These are phyloP conservation scores for Fusarium burgessii DNA, from an alignment of 2,329 filamentous ascomycete species.

Conservation along the genomic window DNA sequence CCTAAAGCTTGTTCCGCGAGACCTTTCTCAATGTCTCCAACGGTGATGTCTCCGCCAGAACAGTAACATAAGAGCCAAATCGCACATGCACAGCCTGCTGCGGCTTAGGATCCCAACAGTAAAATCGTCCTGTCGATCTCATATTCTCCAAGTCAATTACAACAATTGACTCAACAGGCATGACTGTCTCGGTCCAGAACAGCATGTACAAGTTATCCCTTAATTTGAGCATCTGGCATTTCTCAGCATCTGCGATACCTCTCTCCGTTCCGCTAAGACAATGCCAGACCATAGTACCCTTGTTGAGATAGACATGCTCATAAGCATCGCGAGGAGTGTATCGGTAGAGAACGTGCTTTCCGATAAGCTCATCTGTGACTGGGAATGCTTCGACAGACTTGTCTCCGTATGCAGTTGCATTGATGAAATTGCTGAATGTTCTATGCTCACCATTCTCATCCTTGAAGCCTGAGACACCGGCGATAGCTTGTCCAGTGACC, in stretches of 20 bases:
- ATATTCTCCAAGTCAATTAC: slow-evolving; percentile 29
- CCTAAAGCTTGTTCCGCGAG: neutral
- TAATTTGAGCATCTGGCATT: slow-evolving; percentile 29
- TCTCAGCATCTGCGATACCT: slow-evolving; percentile 27
- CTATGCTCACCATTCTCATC: slow-evolving; percentile 2
- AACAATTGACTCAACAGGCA: slow-evolving; percentile 30
- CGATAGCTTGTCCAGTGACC: neutral
- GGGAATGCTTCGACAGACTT: neutral
- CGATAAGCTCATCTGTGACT: slow-evolving; percentile 22
- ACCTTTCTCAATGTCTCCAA: neutral
- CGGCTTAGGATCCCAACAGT: slow-evolving; percentile 33
- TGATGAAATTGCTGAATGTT: slow-evolving; percentile 22
- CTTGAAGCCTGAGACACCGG: slow-evolving; percentile 19
- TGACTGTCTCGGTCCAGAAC: slow-evolving; percentile 34
- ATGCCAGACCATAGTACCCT: slow-evolving; percentile 29
- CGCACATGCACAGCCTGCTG: slow-evolving; percentile 23
- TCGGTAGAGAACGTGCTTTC: slow-evolving; percentile 28
- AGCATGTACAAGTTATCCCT: slow-evolving; percentile 19
- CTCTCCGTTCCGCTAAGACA: slow-evolving; percentile 26
- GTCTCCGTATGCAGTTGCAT: neutral
- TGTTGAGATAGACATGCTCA: slow-evolving; percentile 34
- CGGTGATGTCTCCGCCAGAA: slow-evolving; percentile 15
- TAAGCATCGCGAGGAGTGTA: slow-evolving; percentile 22
- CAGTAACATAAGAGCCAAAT: slow-evolving; percentile 26
- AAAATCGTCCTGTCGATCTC: slow-evolving; percentile 26